A percentile compares a stretch with the other conserved stretches of the same genome.
phyloP scores from a whole-genome alignment of 2,329 filamentous ascomycete genomes.

The Pezicula neosporulosa region DNA sequence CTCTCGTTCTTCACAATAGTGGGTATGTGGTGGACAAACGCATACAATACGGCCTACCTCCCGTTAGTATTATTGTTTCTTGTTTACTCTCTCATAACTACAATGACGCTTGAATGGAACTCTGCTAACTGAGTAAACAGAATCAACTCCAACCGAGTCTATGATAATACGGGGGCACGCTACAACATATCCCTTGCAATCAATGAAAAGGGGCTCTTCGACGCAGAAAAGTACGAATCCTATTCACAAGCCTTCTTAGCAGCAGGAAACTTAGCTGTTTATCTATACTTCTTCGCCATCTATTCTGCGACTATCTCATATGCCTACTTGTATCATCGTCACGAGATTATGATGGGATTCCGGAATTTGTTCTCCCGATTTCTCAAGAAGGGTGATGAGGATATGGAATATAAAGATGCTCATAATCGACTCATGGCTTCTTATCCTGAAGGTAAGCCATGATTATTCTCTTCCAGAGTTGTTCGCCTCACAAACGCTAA shows the following conservation, averaged over 20 bases:
- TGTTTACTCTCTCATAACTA: too few relatives aligned
- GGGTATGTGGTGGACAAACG: constrained; percentile 59
- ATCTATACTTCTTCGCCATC: constrained; percentile 66
- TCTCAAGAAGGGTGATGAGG: constrained; percentile 27
- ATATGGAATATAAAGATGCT: constrained; percentile 35
- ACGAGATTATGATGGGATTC: constrained; percentile 56
- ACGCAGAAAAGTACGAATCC: constrained; percentile 52
- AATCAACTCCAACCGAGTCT: constrained; percentile 68
- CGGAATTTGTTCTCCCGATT: constrained; percentile 33
- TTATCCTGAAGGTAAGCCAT: constrained; percentile 34
- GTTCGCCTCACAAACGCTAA: neutral
- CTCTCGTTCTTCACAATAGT: constrained; percentile 59
- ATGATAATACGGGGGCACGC: constrained; percentile 61
- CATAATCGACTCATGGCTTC: constrained; percentile 45
- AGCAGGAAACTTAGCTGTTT: constrained; percentile 66
- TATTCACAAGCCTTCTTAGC: constrained; percentile 70
- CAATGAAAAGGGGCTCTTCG: constrained; percentile 34
- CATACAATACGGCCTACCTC: constrained; percentile 60
- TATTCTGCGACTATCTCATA: constrained; percentile 69
- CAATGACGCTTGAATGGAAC: too few relatives aligned
- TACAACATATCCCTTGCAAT: constrained; percentile 66
- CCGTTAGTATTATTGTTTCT: constrained; percentile 30
- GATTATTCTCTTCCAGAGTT: constrained; percentile 9
- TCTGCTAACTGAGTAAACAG: too few relatives aligned
- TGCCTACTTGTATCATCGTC: constrained; percentile 63